Evolutionary conservation across 73 alveolate species (phyloP).

Genomic region (Tetrahymena borealis): DNA sequence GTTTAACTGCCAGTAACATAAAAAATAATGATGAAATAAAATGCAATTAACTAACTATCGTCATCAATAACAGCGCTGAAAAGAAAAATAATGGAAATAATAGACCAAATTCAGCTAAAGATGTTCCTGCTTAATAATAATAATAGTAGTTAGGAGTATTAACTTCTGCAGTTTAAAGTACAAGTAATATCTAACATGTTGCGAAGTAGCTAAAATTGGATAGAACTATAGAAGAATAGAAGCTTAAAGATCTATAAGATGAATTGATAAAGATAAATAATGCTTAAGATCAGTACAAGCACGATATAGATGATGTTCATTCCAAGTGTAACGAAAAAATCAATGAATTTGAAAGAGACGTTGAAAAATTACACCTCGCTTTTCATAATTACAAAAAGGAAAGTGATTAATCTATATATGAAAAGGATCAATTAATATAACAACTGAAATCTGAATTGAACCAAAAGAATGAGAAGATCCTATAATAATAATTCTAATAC

Average conservation of each 20-base stretch:
- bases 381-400: background rate
- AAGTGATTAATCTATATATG: background rate
- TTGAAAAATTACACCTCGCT: background rate
- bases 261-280: background rate
- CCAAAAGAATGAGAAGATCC: background rate
- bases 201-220: background rate
- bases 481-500: background rate
- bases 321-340: background rate
- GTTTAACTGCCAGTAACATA: background rate
- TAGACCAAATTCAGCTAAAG: background rate
- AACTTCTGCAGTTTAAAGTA: too few relatives aligned
- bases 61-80: background rate
- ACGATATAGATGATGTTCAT: background rate
- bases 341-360: background rate
- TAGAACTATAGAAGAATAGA: background rate
- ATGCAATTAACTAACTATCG: background rate
- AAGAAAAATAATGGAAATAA: background rate
- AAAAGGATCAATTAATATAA: background rate
- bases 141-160: background rate
- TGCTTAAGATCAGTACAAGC: background rate
- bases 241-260: background rate
- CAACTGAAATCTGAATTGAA: background rate
- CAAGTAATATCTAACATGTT: background rate
- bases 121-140: background rate
- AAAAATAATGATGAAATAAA: background rate